Evolutionary conservation across 768 basidiomycete species (phyloP), one percentile per base, ranked within the genome.

Genomic region (Hysterangium stoloniferum): DNA sequence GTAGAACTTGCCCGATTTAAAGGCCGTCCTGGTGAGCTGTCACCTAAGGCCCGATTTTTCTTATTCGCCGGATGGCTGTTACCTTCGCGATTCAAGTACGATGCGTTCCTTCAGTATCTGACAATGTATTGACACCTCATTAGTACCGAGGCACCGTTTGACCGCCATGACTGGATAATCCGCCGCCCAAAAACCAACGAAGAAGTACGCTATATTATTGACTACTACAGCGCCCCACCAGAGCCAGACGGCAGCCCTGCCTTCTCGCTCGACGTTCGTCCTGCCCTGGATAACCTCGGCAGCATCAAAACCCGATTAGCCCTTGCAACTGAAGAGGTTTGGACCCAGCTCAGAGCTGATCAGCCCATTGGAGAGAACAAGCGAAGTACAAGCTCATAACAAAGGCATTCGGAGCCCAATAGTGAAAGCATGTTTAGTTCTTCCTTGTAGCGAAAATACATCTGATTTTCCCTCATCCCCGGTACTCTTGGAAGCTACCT

Each of bases 91-190:
- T 98, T 96, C 78, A 92, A 82, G 94, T 50, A 6, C 31, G n/a
- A 2, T 5, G 24, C 27, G 44, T 31, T 47, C 6, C 7, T 9
- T 33, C 2, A 25, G n/a, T n/a, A 37, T 37, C 41, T 34, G 58
- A 44, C 53, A 32, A 20, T 44, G 42, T 41, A 41, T 48, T 11
- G 40, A 28, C 41, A 22, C 13, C 9, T 45, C 33, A 22, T 5
- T 60, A 98, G 94, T 68, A 73, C 81, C 35, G 86, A 92, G 61
- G 88, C 91, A 4, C 96, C 95, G 1, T 98, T 99, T 62, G 96
- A 99, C 63, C 83, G 96, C 6, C 96, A 99, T 64, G 96, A 99
- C 69, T 99, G 96, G 96, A 68, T 96, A 46, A 76, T 99, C 48
- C 85, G 85, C 27, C 82, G 95, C 45, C 81, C 84, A 28, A 70